Evolutionary conservation across 345 rosid species (phyloP).

Genomic region (Eucalyptus curtisii): DNA sequence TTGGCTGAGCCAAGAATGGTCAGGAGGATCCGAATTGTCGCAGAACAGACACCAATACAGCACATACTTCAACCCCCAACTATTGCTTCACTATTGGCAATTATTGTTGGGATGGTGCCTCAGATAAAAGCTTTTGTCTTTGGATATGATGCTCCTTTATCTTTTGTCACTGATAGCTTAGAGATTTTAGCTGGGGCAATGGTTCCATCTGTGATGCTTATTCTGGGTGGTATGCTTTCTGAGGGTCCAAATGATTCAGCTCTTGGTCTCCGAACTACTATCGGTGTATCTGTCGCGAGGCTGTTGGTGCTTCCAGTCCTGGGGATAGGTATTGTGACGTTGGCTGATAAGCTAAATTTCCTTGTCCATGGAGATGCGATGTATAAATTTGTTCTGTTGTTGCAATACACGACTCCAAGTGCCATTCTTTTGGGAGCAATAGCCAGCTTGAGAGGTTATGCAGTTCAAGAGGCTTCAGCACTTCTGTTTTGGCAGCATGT

Average conservation of each 20-base stretch:
- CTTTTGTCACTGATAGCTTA: conserved; percentile 78
- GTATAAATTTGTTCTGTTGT: conserved; percentile 67
- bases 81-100: conserved; percentile 77
- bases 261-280: conserved; percentile 70
- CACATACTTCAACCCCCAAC: conserved; percentile 96
- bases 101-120: conserved; percentile 65
- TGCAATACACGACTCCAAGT: conserved; percentile 91
- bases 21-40: conserved; percentile 80
- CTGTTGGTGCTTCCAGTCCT: conserved; percentile 73
- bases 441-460: conserved; percentile 83
- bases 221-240: conserved; percentile 90
- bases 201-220: conserved; percentile 98
- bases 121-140: conserved; percentile 56
- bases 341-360: conserved; percentile 45
- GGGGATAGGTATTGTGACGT: conserved; percentile 59
- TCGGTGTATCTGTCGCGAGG: conserved; percentile 67
- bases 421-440: conserved; percentile 91
- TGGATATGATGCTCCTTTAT: conserved; percentile 72
- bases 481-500: conserved; percentile 93
- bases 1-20: conserved; percentile 86
- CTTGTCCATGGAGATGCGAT: conserved; percentile 48
- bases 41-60: conserved; percentile 75
- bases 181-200: conserved; percentile 72
- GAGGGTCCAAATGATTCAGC: conserved; percentile 86
- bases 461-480: conserved; percentile 78